These are phyloP conservation scores for Glonium stellatum DNA, from an alignment of 495 filamentous ascomycete species.

Conservation along the genomic window DNA sequence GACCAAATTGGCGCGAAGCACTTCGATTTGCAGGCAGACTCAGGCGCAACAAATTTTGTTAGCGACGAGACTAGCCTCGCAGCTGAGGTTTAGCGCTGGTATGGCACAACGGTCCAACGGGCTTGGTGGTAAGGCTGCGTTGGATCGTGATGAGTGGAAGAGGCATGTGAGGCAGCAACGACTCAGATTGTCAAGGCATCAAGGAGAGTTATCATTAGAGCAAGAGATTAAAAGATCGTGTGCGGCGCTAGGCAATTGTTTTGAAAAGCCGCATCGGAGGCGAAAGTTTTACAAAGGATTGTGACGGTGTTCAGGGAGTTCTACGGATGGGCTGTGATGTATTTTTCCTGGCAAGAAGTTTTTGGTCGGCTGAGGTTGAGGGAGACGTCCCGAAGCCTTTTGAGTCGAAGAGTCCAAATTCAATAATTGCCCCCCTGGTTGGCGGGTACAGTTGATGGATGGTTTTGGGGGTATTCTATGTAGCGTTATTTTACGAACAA, in stretches of 20 bases:
- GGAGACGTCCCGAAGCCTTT: neutral
- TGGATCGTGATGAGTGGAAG: neutral
- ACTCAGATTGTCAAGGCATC: neutral
- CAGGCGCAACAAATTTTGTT: constrained; percentile 85
- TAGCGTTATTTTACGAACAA: neutral
- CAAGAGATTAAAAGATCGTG: neutral
- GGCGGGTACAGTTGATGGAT: neutral
- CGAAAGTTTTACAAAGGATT: neutral
- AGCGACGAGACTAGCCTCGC: constrained; percentile 88
- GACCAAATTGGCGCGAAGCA: constrained; percentile 46
- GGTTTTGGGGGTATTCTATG: neutral
- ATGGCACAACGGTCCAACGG: neutral
- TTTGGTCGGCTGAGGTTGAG: neutral
- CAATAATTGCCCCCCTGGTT: neutral
- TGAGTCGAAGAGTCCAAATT: neutral
- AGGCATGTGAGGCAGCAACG: neutral
- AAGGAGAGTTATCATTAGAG: neutral
- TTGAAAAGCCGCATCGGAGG: neutral
- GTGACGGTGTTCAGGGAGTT: neutral
- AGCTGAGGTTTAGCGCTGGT: constrained; percentile 37
- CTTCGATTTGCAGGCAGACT: constrained; percentile 77
- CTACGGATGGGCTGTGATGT: neutral
- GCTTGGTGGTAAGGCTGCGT: neutral
- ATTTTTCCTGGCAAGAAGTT: neutral
- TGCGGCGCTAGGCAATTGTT: neutral